Base-by-base conservation (phyloP, 2,329 filamentous ascomycete species). In the Diaporthe sp. region DNA sequence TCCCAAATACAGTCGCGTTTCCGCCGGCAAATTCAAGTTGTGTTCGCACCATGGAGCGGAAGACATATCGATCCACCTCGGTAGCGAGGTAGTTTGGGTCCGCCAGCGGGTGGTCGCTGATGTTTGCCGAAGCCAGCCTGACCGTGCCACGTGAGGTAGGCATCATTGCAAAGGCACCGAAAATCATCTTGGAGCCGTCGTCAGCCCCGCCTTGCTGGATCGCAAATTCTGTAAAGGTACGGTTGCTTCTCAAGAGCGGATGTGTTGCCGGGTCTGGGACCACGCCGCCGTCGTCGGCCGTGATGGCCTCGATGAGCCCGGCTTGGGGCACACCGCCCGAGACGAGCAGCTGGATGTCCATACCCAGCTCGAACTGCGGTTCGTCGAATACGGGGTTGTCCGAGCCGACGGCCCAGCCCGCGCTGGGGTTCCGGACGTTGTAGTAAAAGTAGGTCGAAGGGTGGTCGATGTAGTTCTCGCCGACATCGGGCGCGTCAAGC, bases 401-500 rank as follows among this genome's bases (percentile, higher is more conserved):
- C 28, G 67, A 71, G 12, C 67, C 67, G 22, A 55, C 20, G 8
- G 67, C 67, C 67, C 67, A 71, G 17, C 67, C 67, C 8, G 49
- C 49, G 34, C 47, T 55, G n/a, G 49, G 2, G n/a, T 71, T 55
- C 0, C 67, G 67, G 22, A 71, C 28, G 28, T 70, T 70, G 65
- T 70, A 70, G 31, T 70, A 70, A 17, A 71, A 55, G 0, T 49
- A 51, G 17, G 42, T 39, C 3, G 47, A 31, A 17, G n/a, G 51
- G 49, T 71, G 65, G 25, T 71, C 65, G 22, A 55, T 25, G 25
- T n/a, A 53, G 75, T 83, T 83, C 57, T 79, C 78, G 34, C 83
- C 83, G 34, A 84, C 83, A 34, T 80, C 80, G 0, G 81, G 80
- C 10, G 81, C 78, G 58, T 84, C 81, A 8, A 79, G 74, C 7